Evolutionary conservation across 331 rosid genomes (phyloP).

Genomic region (Quercus lobata): DNA sequence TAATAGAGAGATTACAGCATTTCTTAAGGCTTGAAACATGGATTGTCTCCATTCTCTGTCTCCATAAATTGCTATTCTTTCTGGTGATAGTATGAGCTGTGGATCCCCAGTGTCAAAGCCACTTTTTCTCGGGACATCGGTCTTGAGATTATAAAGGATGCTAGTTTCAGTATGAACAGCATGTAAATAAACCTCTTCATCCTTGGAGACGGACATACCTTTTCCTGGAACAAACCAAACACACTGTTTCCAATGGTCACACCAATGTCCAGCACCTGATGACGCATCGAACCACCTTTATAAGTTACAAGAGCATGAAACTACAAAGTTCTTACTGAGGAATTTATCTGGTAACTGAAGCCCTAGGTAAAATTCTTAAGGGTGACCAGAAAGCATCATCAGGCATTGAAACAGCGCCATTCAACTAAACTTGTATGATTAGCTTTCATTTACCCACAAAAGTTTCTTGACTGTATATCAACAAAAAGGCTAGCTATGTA

Average conservation of each 20-base stretch:
- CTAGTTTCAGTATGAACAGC: constrained; percentile 67
- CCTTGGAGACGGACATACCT: constrained; percentile 46
- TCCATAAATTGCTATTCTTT: constrained; percentile 76
- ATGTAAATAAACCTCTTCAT: constrained; percentile 45
- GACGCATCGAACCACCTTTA: constrained; percentile 21
- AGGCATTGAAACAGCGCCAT: not conserved
- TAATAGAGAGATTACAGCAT: constrained; percentile 34
- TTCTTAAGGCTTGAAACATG: constrained; percentile 50
- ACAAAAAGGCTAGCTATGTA: not conserved
- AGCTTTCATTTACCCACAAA: not conserved
- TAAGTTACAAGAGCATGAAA: not conserved
- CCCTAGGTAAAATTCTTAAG: not conserved
- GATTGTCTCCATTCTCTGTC: constrained; percentile 69
- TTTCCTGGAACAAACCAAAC: constrained; percentile 91
- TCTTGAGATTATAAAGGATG: constrained; percentile 54
- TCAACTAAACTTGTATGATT: not conserved
- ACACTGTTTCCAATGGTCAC: constrained; percentile 99
- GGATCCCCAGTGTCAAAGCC: constrained; percentile 32
- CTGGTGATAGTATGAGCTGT: constrained; percentile 64
- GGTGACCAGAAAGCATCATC: not conserved
- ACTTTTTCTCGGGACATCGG: constrained; percentile 20
- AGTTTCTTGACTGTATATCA: not conserved
- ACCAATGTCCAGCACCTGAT: constrained; percentile 69
- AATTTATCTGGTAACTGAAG: not conserved
- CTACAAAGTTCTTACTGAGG: not conserved